phyloP scores from a whole-genome alignment of 2,329 filamentous ascomycete species.

The Penicillium sp. region DNA sequence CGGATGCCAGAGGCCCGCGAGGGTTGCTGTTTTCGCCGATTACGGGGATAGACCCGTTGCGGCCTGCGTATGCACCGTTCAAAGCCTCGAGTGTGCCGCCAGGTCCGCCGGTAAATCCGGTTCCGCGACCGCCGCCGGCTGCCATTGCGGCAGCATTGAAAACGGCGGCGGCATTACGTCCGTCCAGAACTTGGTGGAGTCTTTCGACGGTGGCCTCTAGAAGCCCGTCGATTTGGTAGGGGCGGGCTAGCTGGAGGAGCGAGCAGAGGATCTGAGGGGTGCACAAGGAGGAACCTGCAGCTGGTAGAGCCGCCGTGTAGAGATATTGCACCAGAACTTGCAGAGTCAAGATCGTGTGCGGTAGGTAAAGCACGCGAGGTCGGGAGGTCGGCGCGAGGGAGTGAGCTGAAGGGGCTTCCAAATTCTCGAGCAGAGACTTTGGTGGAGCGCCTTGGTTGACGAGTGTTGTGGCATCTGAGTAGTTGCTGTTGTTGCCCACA shows the following conservation, averaged over 20 bases:
- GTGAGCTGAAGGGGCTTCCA: constrained; percentile 56
- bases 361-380: constrained; percentile 85
- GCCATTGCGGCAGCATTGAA: constrained; percentile 99
- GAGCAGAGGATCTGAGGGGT: constrained; percentile 96
- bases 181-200: constrained; percentile 85
- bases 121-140: constrained; percentile 84
- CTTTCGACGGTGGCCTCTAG: constrained; percentile 91
- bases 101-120: constrained; percentile 65
- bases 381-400: constrained; percentile 61
- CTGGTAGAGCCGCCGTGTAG: constrained; percentile 86
- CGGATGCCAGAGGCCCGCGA: constrained; percentile 34
- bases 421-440: constrained; percentile 40
- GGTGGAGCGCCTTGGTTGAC: constrained; percentile 34
- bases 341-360: constrained; percentile 85
- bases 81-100: constrained; percentile 45
- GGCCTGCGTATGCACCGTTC: constrained; percentile 37
- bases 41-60: constrained; percentile 23
- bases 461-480: constrained; percentile 46
- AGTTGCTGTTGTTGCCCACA: constrained; percentile 41
- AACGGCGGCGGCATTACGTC: constrained; percentile 89
- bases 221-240: constrained; percentile 89
- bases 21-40: constrained; percentile 24
- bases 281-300: constrained; percentile 73
- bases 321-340: constrained; percentile 89
- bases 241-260: constrained; percentile 85